Conservation (phyloP, 306 rosid species). For the Prunus campanulata region DNA sequence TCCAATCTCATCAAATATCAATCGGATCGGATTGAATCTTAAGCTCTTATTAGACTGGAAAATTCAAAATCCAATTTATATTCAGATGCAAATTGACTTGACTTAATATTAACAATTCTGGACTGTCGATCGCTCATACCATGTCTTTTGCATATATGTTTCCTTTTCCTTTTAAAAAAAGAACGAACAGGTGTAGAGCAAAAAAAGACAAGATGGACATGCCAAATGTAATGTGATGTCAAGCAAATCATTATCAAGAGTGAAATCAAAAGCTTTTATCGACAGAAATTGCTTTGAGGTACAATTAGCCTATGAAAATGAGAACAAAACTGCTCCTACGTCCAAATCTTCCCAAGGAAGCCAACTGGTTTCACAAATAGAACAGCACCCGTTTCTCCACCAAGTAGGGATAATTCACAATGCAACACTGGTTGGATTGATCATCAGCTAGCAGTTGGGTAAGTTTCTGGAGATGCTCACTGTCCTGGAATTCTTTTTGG, state of each 20-base stretch:
- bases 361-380: background rate
- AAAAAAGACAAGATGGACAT: background rate
- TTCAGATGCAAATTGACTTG: too few species aligned
- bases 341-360: background rate
- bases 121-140: too few species aligned
- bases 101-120: too few species aligned
- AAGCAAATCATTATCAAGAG: background rate
- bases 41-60: too few species aligned
- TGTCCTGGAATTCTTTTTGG: background rate
- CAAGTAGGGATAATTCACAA: background rate
- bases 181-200: background rate
- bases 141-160: too few species aligned
- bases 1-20: too few species aligned
- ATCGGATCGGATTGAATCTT: too few species aligned
- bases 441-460: background rate
- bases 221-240: background rate
- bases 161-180: background rate
- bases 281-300: background rate
- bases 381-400: background rate
- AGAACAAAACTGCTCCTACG: background rate
- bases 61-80: too few species aligned
- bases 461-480: background rate
- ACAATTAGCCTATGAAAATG: background rate
- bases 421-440: background rate
- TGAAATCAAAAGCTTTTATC: background rate